These are phyloP conservation scores for Boletus rubroflammeus DNA, from an alignment of 768 basidiomycete species.

Conservation along the genomic window DNA sequence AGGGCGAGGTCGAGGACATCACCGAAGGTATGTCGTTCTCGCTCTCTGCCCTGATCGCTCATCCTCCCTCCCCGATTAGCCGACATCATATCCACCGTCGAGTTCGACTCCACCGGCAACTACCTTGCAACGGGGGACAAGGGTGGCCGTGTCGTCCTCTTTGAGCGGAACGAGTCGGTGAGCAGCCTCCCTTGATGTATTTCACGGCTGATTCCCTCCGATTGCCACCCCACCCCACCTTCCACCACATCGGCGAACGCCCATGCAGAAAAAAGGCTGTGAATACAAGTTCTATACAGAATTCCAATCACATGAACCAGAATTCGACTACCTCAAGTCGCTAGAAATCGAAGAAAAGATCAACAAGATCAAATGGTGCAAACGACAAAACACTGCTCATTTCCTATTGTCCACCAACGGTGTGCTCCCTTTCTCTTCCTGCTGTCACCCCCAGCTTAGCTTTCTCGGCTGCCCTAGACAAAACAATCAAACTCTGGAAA, in stretches of 20 bases:
- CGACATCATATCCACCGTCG: conserved; percentile 99
- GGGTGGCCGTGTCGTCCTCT: conserved; percentile 96
- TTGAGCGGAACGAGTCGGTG: conserved; percentile 97
- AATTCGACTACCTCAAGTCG: conserved; percentile 99
- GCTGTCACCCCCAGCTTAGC: not conserved
- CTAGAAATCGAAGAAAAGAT: conserved; percentile 99
- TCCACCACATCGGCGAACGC: conserved; percentile 16
- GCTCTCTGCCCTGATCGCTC: conserved; percentile 9
- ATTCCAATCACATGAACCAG: conserved; percentile 99
- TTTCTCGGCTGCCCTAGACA: conserved; percentile 55
- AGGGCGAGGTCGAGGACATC: conserved; percentile 98
- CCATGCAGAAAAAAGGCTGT: conserved; percentile 91
- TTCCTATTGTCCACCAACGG: conserved; percentile 97
- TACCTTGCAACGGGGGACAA: conserved; percentile 99
- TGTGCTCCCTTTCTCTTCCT: conserved; percentile 32
- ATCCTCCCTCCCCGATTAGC: conserved; percentile 48
- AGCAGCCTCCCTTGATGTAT: conserved; percentile 27
- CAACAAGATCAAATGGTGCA: conserved; percentile 99
- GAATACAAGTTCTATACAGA: conserved; percentile 99
- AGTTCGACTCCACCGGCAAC: conserved; percentile 99
- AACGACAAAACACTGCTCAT: conserved; percentile 94
- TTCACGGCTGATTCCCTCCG: conserved; percentile 33
- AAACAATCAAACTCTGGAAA: conserved; percentile 99
- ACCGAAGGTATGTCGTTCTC: conserved; percentile 75
- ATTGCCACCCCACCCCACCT: conserved; percentile 19